Conservation (phyloP, 257 asterid species). For the Solanum raphanifolium region DNA sequence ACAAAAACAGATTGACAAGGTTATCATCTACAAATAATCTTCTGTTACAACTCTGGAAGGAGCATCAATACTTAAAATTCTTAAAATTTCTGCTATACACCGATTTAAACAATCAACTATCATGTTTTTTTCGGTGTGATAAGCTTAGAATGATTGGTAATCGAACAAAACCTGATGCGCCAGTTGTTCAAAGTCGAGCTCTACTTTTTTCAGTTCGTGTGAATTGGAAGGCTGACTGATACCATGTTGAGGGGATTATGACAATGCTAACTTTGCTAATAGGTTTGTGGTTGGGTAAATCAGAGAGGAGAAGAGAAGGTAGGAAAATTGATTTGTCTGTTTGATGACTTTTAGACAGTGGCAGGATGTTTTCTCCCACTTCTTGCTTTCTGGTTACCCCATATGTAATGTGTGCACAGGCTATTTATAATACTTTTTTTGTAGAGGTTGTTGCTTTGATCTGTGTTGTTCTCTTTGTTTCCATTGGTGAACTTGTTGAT, state of each 20-base stretch:
- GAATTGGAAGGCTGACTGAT: background rate
- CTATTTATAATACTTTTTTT: background rate
- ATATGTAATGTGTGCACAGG: background rate
- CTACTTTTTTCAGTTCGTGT: background rate
- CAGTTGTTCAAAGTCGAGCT: background rate
- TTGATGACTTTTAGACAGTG: background rate
- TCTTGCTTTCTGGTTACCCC: background rate
- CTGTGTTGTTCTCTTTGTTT: background rate
- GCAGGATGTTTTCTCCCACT: background rate
- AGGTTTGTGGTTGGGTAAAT: background rate
- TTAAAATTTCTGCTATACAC: background rate
- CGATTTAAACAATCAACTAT: background rate
- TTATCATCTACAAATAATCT: background rate
- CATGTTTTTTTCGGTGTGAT: background rate
- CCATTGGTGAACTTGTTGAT: background rate
- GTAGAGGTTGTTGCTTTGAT: background rate
- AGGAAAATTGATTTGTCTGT: background rate
- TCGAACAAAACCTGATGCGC: background rate
- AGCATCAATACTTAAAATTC: background rate
- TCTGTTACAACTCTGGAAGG: background rate
- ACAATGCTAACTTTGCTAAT: background rate
- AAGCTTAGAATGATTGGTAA: background rate
- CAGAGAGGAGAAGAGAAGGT: background rate
- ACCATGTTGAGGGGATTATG: background rate
- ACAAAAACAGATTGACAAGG: slow-evolving; percentile 46